These are phyloP conservation scores for Neurospora cerealis DNA, from an alignment of 495 filamentous ascomycete genomes.

Conservation along the genomic window DNA sequence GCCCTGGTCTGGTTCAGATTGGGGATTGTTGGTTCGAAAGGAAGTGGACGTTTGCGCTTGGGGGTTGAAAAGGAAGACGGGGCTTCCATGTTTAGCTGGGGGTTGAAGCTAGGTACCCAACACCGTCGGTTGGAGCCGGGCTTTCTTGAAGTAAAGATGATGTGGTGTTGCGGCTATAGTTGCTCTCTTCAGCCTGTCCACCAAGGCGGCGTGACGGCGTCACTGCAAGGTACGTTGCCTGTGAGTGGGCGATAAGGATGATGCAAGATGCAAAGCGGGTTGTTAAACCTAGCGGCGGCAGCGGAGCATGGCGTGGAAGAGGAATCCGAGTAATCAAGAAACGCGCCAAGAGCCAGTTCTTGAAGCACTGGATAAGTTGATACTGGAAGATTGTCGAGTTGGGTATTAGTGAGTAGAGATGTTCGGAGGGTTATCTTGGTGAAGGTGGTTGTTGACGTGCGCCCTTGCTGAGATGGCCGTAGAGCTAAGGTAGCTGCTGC, in stretches of 20 bases:
- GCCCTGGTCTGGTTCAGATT: slow-evolving; percentile 6
- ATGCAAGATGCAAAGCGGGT: not conserved
- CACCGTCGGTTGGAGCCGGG: not conserved
- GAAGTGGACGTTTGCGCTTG: not conserved
- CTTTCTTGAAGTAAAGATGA: not conserved
- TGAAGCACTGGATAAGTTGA: not conserved
- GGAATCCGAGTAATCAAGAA: not conserved
- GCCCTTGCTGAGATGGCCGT: not conserved
- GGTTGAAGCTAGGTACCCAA: not conserved
- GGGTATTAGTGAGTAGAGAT: not conserved
- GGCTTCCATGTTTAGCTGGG: not conserved
- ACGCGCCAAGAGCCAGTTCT: not conserved
- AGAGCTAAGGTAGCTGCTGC: not conserved
- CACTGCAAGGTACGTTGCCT: not conserved
- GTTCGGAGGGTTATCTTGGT: not conserved
- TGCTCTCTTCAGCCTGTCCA: not conserved
- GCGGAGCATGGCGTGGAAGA: not conserved
- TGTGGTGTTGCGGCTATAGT: not conserved
- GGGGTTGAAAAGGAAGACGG: not conserved
- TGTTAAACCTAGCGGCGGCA: not conserved
- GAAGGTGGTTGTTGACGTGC: not conserved
- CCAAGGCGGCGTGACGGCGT: not conserved
- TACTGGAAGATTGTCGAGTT: not conserved
- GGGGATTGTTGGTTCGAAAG: not conserved
- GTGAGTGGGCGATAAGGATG: not conserved